These are phyloP conservation scores for Talaromyces marneffei DNA, from an alignment of 2,329 filamentous ascomycete species.

Conservation along the genomic window DNA sequence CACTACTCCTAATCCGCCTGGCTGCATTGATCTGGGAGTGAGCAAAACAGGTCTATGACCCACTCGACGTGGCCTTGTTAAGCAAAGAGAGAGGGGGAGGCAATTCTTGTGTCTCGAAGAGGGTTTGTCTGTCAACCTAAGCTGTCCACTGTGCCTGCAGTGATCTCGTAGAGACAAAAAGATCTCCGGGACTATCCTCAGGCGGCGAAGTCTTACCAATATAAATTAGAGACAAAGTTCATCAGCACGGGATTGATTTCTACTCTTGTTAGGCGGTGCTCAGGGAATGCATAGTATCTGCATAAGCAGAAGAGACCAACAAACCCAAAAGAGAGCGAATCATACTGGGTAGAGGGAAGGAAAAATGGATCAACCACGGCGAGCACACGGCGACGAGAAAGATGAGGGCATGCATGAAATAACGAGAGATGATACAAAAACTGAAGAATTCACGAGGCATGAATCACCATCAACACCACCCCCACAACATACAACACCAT, in stretches of 20 bases:
- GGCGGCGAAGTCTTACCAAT: not conserved
- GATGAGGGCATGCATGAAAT: not conserved
- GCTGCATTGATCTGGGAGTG: not conserved
- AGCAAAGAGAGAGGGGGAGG: not conserved
- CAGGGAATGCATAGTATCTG: not conserved
- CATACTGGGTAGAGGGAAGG: not conserved
- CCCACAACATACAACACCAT: not conserved
- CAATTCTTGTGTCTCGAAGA: not conserved
- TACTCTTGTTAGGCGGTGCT: not conserved
- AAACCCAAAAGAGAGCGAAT: not conserved
- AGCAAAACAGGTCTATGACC: not conserved
- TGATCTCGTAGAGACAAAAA: not conserved
- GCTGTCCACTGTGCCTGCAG: not conserved
- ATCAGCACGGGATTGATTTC: not conserved
- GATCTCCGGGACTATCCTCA: not conserved
- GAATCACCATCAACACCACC: not conserved
- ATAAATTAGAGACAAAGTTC: not conserved
- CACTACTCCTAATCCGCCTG: not conserved
- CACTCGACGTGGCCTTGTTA: not conserved
- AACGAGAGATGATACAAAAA: not conserved
- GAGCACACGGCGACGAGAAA: not conserved
- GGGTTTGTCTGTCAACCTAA: not conserved
- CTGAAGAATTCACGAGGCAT: not conserved
- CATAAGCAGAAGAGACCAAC: not conserved
- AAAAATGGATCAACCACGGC: not conserved